Evolutionary conservation across 306 rosid genomes (phyloP), one percentile per base, ranked within the genome.

Genomic region (Cicer arietinum): DNA sequence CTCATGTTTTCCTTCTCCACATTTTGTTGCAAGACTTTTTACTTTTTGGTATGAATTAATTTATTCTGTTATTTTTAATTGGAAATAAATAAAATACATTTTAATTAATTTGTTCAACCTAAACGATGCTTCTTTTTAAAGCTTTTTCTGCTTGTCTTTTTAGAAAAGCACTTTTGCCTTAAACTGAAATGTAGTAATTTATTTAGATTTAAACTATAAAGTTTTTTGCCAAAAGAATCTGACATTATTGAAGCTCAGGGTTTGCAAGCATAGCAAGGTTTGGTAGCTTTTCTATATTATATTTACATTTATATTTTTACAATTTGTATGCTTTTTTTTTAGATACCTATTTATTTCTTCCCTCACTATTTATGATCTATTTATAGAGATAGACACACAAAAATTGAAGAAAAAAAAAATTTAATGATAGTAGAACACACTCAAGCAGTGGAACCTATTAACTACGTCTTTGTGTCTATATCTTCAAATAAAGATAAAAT

Each of bases 71-170:
- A 25, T 25, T 25, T 2, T 25, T 25, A 25, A 25, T 25, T 25
- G 4, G 35, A 25, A 25, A 46, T 2, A 46, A 10, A 46, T 22
- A 10, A 11, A 46, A 46, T 8, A 11, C 6, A 10, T 46, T 76
- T 57, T n/a, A 6, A n/a, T 13, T 25, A 6, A n/a, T 13, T 25
- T 60, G 44, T 60, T 66, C 44, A 35, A 45, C 70, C 68, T 62
- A 79, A 67, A 83, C 67, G 77, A 83, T 77, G 82, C 80, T 75
- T 77, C 78, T 84, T 89, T 85, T 85, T 73, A 48, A 52, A 71
- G 45, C 76, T 77, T 75, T 83, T 83, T 79, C 66, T 66, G 77
- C 69, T 54, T 70, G 48, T 62, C 35, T 56, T 57, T 47, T 14
- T 52, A 40, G 7, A 40, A 77, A 67, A 67, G 57, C 39, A 65